A percentile compares a stretch with the other conserved stretches of the same genome.
Conservation (phyloP, 2,329 filamentous ascomycete genomes). For the Phaeoacremonium minimum region DNA sequence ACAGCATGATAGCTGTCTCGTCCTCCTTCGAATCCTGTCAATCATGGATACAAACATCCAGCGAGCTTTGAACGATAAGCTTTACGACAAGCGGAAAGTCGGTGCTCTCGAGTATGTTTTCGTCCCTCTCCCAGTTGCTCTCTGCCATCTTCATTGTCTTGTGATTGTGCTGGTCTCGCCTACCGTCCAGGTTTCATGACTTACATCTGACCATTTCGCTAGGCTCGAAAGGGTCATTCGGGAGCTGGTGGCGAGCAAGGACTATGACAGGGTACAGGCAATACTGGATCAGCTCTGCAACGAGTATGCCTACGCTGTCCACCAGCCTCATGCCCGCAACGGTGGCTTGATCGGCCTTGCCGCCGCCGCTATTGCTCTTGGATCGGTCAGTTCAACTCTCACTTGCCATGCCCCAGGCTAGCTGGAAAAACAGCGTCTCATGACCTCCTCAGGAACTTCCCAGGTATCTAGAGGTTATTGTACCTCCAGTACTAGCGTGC, state of each 20-base stretch:
- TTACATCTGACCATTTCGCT: no score
- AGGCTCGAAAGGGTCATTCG: constrained; percentile 90
- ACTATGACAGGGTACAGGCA: constrained; percentile 75
- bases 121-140: constrained; percentile 1
- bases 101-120: constrained; percentile 84
- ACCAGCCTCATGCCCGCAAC: constrained; percentile 94
- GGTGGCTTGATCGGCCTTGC: constrained; percentile 93
- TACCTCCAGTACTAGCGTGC: constrained; percentile 93
- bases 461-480: constrained; percentile 86
- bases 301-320: constrained; percentile 95
- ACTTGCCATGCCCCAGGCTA: neutral
- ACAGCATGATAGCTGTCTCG: constrained; percentile 8
- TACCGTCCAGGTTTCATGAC: constrained; percentile 4
- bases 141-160: constrained; percentile 2
- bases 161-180: no score
- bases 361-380: constrained; percentile 91
- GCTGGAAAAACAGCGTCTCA: no score
- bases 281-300: constrained; percentile 96
- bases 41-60: constrained; percentile 86
- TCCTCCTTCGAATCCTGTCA: constrained; percentile 8
- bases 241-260: constrained; percentile 70
- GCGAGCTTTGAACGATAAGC: constrained; percentile 91
- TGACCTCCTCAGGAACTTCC: constrained; percentile 73
- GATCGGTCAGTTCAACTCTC: constrained; percentile 61
- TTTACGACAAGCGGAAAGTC: constrained; percentile 96